A percentile compares a stretch with the other conserved stretches of the same genome.
Conservation (phyloP, 805 yeast genomes). For the Metschnikowia bowlesiae region DNA sequence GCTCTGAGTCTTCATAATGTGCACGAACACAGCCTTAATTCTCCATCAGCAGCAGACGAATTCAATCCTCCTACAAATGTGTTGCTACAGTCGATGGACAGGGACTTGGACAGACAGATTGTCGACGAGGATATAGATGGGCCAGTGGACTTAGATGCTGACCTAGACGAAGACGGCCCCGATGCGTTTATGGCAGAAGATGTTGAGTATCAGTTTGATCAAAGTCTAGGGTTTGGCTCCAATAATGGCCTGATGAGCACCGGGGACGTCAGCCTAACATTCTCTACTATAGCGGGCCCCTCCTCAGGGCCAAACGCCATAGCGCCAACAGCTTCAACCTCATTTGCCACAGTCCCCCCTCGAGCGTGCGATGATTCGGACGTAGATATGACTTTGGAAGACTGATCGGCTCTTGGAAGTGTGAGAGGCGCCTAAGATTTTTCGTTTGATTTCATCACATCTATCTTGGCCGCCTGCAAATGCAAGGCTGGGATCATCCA, state of each 20-base stretch:
- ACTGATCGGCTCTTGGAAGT: constrained; percentile 6
- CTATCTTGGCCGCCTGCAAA: constrained; percentile 76
- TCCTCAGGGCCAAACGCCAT: constrained; percentile 2
- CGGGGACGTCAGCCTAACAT: constrained; percentile 8
- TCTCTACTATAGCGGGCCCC: constrained; percentile 5
- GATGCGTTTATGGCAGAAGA: constrained; percentile 48
- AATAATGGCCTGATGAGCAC: constrained; percentile 6
- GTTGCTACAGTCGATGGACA: constrained; percentile 5
- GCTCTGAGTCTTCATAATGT: background rate
- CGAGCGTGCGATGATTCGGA: constrained; percentile 29
- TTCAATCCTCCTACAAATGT: background rate
- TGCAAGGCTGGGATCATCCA: constrained; percentile 95
- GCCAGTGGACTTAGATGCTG: constrained; percentile 17
- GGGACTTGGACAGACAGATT: constrained; percentile 15
- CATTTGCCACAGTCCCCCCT: constrained; percentile 17
- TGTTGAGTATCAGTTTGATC: constrained; percentile 43
- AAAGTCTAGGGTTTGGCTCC: constrained; percentile 16
- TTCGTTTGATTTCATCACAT: constrained; percentile 39
- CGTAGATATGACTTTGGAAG: constrained; percentile 44
- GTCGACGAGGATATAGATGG: constrained; percentile 22
- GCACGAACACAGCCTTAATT: background rate
- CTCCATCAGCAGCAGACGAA: background rate
- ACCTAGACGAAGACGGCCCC: constrained; percentile 30
- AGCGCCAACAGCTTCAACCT: background rate
- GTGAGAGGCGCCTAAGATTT: background rate